These are phyloP conservation scores for Pichia occidentalis DNA, from an alignment of 805 yeast genomes.

Conservation along the genomic window DNA sequence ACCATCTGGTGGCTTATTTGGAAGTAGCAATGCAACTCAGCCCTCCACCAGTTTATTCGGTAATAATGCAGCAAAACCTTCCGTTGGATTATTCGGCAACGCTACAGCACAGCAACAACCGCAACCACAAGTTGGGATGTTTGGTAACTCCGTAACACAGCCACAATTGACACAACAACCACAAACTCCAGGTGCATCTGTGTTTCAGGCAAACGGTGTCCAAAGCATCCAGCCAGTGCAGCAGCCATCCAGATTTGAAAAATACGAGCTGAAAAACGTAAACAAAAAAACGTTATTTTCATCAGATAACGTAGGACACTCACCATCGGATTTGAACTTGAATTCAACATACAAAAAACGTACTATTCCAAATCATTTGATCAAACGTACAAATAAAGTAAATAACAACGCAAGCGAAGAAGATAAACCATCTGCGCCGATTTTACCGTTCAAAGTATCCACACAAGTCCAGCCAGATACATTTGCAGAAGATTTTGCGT, in stretches of 20 bases:
- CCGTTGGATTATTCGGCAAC: too few species aligned
- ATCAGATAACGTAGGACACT: too few species aligned
- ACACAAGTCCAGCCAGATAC: conserved; percentile 19
- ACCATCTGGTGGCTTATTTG: too few species aligned
- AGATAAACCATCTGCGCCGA: conserved; percentile 19
- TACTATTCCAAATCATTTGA: conserved; percentile 39
- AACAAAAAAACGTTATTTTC: conserved; percentile 1
- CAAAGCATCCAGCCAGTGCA: not conserved
- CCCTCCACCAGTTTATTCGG: too few species aligned
- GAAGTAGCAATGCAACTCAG: too few species aligned
- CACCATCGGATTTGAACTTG: too few species aligned
- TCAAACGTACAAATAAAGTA: conserved; percentile 35
- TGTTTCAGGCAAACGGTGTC: too few species aligned
- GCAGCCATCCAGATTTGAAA: conserved; percentile 18
- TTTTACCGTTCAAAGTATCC: conserved; percentile 21
- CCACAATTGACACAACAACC: not conserved
- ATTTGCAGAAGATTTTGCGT: conserved; percentile 16
- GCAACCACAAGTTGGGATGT: conserved; percentile 9
- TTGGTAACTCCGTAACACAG: not conserved
- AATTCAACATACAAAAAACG: conserved; percentile 38
- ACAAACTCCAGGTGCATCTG: too few species aligned
- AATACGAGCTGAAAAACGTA: conserved; percentile 14
- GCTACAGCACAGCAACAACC: conserved; percentile 10
- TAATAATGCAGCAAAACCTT: too few species aligned
- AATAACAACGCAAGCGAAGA: conserved; percentile 27